Conservation (phyloP, 75 land plant genomes). For the Adiantum capillusveneris region DNA sequence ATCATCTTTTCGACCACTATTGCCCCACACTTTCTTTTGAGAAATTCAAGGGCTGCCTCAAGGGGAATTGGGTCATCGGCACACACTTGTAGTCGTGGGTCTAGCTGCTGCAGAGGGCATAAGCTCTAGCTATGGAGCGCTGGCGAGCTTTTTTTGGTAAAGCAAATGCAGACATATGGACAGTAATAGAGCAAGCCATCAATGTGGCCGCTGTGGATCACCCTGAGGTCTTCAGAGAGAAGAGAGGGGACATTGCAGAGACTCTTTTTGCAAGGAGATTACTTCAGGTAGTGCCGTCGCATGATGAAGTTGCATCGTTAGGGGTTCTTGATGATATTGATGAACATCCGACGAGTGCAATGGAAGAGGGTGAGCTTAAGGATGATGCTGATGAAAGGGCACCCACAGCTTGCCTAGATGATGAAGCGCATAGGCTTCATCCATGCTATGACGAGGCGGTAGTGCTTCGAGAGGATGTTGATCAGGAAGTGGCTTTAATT, state of each 20-base stretch:
- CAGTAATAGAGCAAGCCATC: conserved; percentile 61
- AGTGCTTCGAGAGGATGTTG: not conserved
- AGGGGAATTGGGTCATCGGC: no score
- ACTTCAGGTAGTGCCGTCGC: conserved; percentile 23
- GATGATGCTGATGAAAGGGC: not conserved
- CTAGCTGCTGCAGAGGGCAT: no score
- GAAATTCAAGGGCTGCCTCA: no score
- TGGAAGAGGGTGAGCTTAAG: conserved; percentile 1
- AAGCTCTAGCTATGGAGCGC: conserved; percentile 5
- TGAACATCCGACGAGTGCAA: not conserved
- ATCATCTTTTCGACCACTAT: no score
- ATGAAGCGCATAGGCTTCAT: not conserved
- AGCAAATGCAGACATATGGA: conserved; percentile 64
- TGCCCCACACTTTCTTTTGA: no score
- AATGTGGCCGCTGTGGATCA: conserved; percentile 45
- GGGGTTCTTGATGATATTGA: not conserved
- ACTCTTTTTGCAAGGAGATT: conserved; percentile 33
- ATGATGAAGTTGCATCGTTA: no score
- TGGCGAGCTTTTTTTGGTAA: conserved; percentile 25
- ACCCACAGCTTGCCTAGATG: not conserved
- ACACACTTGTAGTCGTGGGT: no score
- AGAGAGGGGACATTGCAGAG: conserved; percentile 66
- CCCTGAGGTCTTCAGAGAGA: conserved; percentile 37
- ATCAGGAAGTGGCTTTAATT: conserved; percentile 3
- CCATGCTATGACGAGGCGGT: no score